Percentiles rank a stretch among this genome's conserved stretches.
These are phyloP conservation scores for Galium porrigens DNA, from an alignment of 305 asterid genomes.

Conservation along the genomic window DNA sequence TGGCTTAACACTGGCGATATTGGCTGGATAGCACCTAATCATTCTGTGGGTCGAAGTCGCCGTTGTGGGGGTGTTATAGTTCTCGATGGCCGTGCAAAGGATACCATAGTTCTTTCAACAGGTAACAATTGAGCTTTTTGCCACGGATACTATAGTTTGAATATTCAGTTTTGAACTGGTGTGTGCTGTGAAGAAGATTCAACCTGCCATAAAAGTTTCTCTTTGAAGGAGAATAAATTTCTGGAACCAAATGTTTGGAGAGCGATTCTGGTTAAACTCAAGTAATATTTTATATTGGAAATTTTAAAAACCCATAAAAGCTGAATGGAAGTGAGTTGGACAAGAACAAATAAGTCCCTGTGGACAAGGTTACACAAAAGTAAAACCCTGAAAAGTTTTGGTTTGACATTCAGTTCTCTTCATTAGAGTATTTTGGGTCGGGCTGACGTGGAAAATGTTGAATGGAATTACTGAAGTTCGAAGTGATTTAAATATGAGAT, in stretches of 20 bases:
- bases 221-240: background rate
- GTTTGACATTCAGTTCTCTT: too few relatives aligned
- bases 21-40: slow-evolving; percentile 80
- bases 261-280: background rate
- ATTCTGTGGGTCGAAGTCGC: slow-evolving; percentile 69
- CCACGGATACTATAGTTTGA: background rate
- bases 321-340: background rate
- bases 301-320: background rate
- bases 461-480: background rate
- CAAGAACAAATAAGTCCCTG: background rate
- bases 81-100: slow-evolving; percentile 94
- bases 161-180: background rate
- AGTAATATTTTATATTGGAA: background rate
- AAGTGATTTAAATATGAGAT: background rate
- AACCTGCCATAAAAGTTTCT: background rate
- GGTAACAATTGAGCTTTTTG: slow-evolving; percentile 26
- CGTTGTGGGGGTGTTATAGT: slow-evolving; percentile 65
- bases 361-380: background rate
- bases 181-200: background rate
- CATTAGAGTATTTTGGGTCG: too few relatives aligned
- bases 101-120: slow-evolving; percentile 75
- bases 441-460: background rate
- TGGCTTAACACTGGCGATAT: slow-evolving; percentile 90
- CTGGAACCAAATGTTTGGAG: background rate
- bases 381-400: background rate